phyloP scores from a whole-genome alignment of 257 asterid species.

The Vinca minor region DNA sequence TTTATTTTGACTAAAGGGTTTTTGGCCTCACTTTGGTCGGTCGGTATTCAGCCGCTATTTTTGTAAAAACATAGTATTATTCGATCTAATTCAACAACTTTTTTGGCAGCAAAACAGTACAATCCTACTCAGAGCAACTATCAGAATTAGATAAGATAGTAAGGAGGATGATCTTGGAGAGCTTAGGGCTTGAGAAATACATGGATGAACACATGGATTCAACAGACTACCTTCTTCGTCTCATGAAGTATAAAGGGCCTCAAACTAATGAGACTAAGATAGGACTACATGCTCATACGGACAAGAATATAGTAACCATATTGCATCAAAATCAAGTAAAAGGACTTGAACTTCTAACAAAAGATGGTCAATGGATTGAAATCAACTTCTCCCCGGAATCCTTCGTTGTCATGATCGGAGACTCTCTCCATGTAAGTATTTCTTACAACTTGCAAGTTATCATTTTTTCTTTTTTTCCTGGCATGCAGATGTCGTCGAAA shows the following conservation, averaged over 20 bases:
- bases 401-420: not conserved
- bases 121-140: not conserved
- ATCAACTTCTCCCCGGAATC: not conserved
- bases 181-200: not conserved
- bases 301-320: not conserved
- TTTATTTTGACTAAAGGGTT: too few relatives aligned
- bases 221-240: not conserved
- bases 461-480: too few relatives aligned
- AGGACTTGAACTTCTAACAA: not conserved
- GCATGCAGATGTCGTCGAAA: too few relatives aligned
- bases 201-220: not conserved
- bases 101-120: not conserved
- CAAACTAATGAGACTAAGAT: not conserved
- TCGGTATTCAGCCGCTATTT: too few relatives aligned
- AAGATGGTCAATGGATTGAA: conserved; percentile 4
- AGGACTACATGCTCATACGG: not conserved
- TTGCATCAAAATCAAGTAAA: not conserved
- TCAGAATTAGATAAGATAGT: not conserved
- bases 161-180: not conserved
- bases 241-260: not conserved
- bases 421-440: not conserved
- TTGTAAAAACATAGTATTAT: too few relatives aligned
- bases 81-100: not conserved
- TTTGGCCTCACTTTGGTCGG: too few relatives aligned
- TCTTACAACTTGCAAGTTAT: too few relatives aligned